These are phyloP conservation scores for Obelidium mucronatum DNA, from an alignment of 192 early-diverging fungal genomes.

Conservation along the genomic window DNA sequence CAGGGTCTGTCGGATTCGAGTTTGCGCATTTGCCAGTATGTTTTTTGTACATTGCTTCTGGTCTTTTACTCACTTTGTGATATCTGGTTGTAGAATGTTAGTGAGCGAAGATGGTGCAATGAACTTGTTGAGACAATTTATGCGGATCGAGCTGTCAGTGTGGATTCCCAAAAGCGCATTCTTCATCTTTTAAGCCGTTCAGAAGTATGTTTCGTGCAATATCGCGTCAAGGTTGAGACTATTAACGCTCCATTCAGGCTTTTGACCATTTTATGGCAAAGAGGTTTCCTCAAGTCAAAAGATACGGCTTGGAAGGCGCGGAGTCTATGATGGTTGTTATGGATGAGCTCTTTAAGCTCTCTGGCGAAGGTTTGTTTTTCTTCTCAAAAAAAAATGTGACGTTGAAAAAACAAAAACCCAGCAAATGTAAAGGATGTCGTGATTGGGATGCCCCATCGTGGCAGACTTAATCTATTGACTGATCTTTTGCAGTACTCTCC, in stretches of 20 bases:
- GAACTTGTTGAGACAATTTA: constrained; percentile 76
- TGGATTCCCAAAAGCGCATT: constrained; percentile 76
- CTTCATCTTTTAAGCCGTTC: constrained; percentile 80
- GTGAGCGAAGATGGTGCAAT: constrained; percentile 89
- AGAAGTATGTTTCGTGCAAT: constrained; percentile 53
- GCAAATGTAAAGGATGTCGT: constrained; percentile 85
- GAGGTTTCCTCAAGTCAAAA: constrained; percentile 94
- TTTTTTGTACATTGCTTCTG: neutral
- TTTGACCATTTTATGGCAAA: constrained; percentile 99
- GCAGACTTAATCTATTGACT: constrained; percentile 90
- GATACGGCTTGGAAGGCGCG: constrained; percentile 96
- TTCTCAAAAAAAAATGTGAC: constrained; percentile 11
- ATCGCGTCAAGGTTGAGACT: neutral
- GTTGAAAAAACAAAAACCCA: constrained; percentile 28
- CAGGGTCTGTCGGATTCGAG: constrained; percentile 91
- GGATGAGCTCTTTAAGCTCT: constrained; percentile 82
- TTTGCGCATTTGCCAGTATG: constrained; percentile 90
- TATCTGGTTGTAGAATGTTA: constrained; percentile 60
- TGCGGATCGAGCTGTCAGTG: constrained; percentile 61
- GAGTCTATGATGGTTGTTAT: constrained; percentile 94
- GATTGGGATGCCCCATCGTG: constrained; percentile 96
- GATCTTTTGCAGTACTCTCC: constrained; percentile 86
- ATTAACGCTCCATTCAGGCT: constrained; percentile 50
- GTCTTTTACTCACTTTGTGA: neutral
- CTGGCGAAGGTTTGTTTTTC: constrained; percentile 58